Percentiles rank a stretch among this genome's conserved stretches.
These are phyloP conservation scores for Chenopodium formosanum DNA, from an alignment of 148 eudicot genomes.

Conservation along the genomic window DNA sequence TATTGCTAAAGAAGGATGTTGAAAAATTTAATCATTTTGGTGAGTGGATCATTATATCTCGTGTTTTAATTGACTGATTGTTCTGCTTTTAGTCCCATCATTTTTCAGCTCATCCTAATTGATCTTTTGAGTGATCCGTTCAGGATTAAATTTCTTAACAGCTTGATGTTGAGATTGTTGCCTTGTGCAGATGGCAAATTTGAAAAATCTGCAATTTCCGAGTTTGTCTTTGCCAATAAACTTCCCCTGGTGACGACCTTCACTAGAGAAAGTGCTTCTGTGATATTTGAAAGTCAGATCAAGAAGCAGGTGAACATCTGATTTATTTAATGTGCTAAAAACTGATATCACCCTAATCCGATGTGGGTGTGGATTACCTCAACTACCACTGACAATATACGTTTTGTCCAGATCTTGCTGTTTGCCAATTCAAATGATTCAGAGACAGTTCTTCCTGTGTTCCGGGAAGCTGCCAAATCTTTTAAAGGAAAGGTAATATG, in stretches of 20 bases:
- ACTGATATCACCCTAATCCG: background rate
- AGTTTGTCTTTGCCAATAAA: constrained; percentile 81
- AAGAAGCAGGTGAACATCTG: constrained; percentile 65
- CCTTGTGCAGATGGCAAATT: constrained; percentile 64
- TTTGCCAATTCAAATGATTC: constrained; percentile 75
- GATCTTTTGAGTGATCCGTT: background rate
- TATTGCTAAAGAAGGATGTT: constrained; percentile 78
- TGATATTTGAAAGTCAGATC: constrained; percentile 77
- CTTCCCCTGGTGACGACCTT: constrained; percentile 80
- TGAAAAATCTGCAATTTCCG: constrained; percentile 58
- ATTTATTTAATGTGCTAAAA: too few species aligned
- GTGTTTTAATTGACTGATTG: background rate
- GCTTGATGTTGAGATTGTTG: constrained; percentile 5
- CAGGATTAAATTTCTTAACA: constrained; percentile 1
- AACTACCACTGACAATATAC: constrained; percentile 16
- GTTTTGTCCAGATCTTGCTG: constrained; percentile 58
- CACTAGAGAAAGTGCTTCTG: constrained; percentile 69
- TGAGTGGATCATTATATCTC: constrained; percentile 28
- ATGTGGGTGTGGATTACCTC: background rate
- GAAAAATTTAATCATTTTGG: constrained; percentile 81
- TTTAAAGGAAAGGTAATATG: constrained; percentile 83
- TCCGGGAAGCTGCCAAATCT: constrained; percentile 75
- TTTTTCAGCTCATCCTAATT: background rate
- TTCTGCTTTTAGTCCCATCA: constrained; percentile 1
- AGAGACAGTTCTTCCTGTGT: constrained; percentile 54